Base-by-base conservation (phyloP, 495 filamentous ascomycete species). In the Penicillium robsamsonii region DNA sequence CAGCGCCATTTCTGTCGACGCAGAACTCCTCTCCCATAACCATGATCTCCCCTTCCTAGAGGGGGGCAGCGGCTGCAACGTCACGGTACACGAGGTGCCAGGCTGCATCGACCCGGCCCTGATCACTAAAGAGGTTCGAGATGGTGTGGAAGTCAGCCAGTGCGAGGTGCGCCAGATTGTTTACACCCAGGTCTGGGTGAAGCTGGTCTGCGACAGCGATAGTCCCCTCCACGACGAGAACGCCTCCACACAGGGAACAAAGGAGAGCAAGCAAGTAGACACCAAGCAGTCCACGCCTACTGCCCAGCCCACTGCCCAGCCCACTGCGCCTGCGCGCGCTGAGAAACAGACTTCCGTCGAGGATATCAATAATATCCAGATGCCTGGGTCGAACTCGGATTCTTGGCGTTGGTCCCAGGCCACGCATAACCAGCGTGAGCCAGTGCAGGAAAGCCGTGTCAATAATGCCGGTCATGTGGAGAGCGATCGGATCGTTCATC, bases 71-170 rank as follows among this genome's bases (percentile, higher is more conserved):
- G 56, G 57, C 27, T 77, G 75, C 61, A 70, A 66, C 10, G 64
- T 76, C 47, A 68, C 70, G 30, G 49, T 77, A 4, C 72, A 74
- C 53, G 72, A 77, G 46, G 60, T 67, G 0, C 68, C 73, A 1
- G 72, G 61, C 7, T 77, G 75, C 50, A 56, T 68, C 17, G 69
- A 71, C 25, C 52, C 54, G 9, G 68, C 75, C 0, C 60, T 77
- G 0, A 59, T 77, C 40, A 61, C 29, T 15, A 43, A 57, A 24
- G 55, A 57, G 13, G 46, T 75, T 7, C 57, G 50, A 35, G 46
- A 67, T 20, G 60, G 67, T 5, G 61, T 63, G 5, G 64, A 51
- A 41, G 51, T 69, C 8, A 72, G 70, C 55, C 42, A 58, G n/a
- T 76, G 73, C 41, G 45, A 53, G 43, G 9, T 49, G 37, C 56